Evolutionary conservation across 139 green algal species (phyloP).

Genomic region (Spirogloea muscicola): DNA sequence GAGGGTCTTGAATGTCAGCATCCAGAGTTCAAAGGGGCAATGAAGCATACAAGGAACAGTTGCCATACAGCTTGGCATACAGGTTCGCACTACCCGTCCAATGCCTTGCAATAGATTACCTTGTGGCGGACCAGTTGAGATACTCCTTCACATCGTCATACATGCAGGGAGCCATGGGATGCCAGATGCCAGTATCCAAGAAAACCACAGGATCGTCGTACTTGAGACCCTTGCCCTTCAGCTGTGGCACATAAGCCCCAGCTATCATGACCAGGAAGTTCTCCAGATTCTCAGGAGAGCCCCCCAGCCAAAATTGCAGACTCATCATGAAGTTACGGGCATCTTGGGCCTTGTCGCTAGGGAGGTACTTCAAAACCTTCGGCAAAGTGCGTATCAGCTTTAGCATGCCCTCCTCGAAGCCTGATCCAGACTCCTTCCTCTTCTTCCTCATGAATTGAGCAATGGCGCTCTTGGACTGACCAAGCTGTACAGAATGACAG

Average conservation of each 20-base stretch:
- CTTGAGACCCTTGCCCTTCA: slow-evolving; percentile 74
- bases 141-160: slow-evolving; percentile 99
- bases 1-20: too few relatives aligned
- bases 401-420: slow-evolving; percentile 97
- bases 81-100: too few relatives aligned
- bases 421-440: slow-evolving; percentile 50
- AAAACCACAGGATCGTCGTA: slow-evolving; percentile 81
- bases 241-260: slow-evolving; percentile 77
- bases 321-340: slow-evolving; percentile 86
- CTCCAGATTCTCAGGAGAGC: slow-evolving; percentile 94
- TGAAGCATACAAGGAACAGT: too few relatives aligned
- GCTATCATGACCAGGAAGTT: slow-evolving; percentile 90
- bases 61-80: too few relatives aligned
- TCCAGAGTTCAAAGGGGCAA: too few relatives aligned
- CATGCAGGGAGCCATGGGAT: slow-evolving; percentile 75
- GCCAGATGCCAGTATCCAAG: slow-evolving; percentile 97
- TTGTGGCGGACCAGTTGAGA: slow-evolving; percentile 90
- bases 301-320: slow-evolving; percentile 99
- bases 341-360: slow-evolving; percentile 84
- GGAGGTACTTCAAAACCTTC: slow-evolving; percentile 93
- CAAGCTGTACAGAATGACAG: too few relatives aligned
- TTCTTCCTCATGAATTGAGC: slow-evolving; percentile 91
- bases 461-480: slow-evolving; percentile 89
- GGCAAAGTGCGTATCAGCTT: slow-evolving; percentile 86
- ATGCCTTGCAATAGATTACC: too few relatives aligned